phyloP scores from a whole-genome alignment of 352 stramenopile species.

The Phytophthora europaea region DNA sequence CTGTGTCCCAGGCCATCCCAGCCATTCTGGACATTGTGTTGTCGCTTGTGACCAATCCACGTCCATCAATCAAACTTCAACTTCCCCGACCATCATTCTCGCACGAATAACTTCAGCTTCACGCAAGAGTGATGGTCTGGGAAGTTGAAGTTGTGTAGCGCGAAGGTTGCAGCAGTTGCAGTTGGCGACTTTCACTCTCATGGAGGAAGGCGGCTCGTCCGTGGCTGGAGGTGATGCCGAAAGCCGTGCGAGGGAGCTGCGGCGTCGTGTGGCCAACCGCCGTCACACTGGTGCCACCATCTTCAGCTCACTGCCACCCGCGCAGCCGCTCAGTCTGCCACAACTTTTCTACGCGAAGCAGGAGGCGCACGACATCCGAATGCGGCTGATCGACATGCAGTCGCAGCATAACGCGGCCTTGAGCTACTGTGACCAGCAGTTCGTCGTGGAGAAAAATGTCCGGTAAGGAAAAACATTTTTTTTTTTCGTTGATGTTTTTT shows the following conservation, averaged over 20 bases:
- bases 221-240: slow-evolving; percentile 4
- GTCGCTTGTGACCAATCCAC: not conserved
- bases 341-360: slow-evolving; percentile 47
- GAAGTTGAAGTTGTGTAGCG: slow-evolving; percentile 44
- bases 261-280: slow-evolving; percentile 59
- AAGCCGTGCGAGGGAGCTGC: slow-evolving; percentile 61
- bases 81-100: slow-evolving; percentile 41
- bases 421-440: slow-evolving; percentile 66
- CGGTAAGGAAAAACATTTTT: slow-evolving; percentile 31
- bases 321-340: slow-evolving; percentile 39
- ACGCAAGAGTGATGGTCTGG: slow-evolving; percentile 37
- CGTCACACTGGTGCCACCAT: slow-evolving; percentile 7
- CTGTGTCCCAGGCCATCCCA: not conserved
- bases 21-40: not conserved
- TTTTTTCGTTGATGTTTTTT: not conserved
- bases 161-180: slow-evolving; percentile 47
- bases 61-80: slow-evolving; percentile 24
- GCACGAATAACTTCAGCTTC: slow-evolving; percentile 22
- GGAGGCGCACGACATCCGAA: slow-evolving; percentile 58
- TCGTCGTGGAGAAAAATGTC: slow-evolving; percentile 61
- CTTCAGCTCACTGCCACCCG: slow-evolving; percentile 3
- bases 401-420: slow-evolving; percentile 53
- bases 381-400: slow-evolving; percentile 65
- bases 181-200: not conserved
- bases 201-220: slow-evolving; percentile 19